These are phyloP conservation scores for Penicillium polonicum DNA, from an alignment of 2,329 filamentous ascomycete genomes.

Conservation along the genomic window DNA sequence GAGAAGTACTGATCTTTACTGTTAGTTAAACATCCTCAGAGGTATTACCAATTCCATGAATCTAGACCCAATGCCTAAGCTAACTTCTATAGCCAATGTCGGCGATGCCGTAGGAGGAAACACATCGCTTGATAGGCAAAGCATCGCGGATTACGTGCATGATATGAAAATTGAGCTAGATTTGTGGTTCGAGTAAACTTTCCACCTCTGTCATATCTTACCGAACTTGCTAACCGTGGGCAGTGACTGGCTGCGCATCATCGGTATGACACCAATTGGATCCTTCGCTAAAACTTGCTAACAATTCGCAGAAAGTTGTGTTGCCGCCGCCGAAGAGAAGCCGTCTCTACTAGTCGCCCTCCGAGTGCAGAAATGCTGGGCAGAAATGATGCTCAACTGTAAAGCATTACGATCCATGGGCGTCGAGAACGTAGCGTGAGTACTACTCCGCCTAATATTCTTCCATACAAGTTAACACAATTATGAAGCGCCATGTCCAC, in stretches of 20 bases:
- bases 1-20: slow-evolving; percentile 6
- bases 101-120: slow-evolving; percentile 36
- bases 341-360: slow-evolving; percentile 48
- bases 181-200: slow-evolving; percentile 49
- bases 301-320: slow-evolving; percentile 28
- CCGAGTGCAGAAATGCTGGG: slow-evolving; percentile 55
- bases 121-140: slow-evolving; percentile 31
- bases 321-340: slow-evolving; percentile 31
- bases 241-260: slow-evolving; percentile 39
- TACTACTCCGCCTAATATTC: neutral
- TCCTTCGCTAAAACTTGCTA: neutral
- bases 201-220: neutral
- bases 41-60: slow-evolving; percentile 14
- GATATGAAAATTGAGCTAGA: slow-evolving; percentile 51
- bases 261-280: slow-evolving; percentile 24
- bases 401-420: slow-evolving; percentile 52
- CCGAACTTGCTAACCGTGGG: slow-evolving; percentile 2
- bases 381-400: slow-evolving; percentile 53
- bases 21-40: slow-evolving; percentile 46
- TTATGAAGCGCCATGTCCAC: slow-evolving; percentile 47
- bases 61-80: neutral
- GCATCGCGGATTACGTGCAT: slow-evolving; percentile 43
- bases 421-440: slow-evolving; percentile 49
- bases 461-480: neutral
- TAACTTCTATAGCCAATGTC: slow-evolving; percentile 31